A percentile compares a stretch with the other conserved stretches of the same genome.
phyloP scores from a whole-genome alignment of 2,329 filamentous ascomycete genomes.

The Aspergillus arachidicola region DNA sequence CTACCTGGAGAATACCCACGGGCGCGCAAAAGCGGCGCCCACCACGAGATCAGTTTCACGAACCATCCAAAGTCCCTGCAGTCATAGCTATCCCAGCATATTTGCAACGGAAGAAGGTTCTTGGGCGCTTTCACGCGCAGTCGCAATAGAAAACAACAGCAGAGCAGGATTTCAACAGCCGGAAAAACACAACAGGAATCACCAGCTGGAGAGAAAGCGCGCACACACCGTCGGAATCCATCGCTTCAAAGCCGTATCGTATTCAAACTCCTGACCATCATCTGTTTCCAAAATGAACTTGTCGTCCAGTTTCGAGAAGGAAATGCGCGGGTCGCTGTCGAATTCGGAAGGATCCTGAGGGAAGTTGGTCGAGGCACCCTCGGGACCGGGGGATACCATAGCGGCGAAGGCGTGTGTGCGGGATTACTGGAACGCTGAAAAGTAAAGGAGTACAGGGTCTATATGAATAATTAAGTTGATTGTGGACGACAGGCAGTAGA shows the following conservation, averaged over 20 bases:
- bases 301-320: slow-evolving; percentile 78
- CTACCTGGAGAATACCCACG: slow-evolving; percentile 51
- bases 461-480: not conserved
- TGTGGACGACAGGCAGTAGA: not conserved
- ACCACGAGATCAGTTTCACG: slow-evolving; percentile 38
- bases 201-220: slow-evolving; percentile 22
- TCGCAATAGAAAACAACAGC: slow-evolving; percentile 6
- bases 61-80: slow-evolving; percentile 25
- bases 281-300: slow-evolving; percentile 85
- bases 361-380: slow-evolving; percentile 39
- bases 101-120: slow-evolving; percentile 17
- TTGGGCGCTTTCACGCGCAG: slow-evolving; percentile 3
- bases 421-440: not conserved
- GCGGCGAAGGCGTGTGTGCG: not conserved
- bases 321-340: slow-evolving; percentile 77
- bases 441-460: not conserved
- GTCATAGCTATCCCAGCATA: slow-evolving; percentile 18
- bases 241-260: slow-evolving; percentile 68
- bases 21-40: slow-evolving; percentile 30
- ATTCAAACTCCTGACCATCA: slow-evolving; percentile 83
- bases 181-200: slow-evolving; percentile 14
- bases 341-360: slow-evolving; percentile 67
- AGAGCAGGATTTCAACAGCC: slow-evolving; percentile 19
- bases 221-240: slow-evolving; percentile 70
- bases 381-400: slow-evolving; percentile 29